phyloP scores from a whole-genome alignment of 305 asterid genomes.

The Rubia tinctorum region DNA sequence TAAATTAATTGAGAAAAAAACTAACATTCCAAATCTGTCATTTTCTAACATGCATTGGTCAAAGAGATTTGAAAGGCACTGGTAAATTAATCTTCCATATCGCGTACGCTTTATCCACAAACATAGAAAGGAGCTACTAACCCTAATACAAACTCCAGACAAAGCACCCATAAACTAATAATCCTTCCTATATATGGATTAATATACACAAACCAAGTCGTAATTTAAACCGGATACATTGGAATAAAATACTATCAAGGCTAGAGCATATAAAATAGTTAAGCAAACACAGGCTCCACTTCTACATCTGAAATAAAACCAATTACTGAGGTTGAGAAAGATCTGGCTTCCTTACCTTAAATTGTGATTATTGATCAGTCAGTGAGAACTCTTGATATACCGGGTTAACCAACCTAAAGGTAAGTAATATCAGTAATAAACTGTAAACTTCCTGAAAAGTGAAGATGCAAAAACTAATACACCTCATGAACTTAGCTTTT shows the following conservation, averaged over 20 bases:
- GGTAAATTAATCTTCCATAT: no score
- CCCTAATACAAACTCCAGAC: no score
- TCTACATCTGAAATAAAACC: background rate
- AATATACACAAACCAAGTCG: background rate
- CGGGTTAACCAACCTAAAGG: slow-evolving; percentile 79
- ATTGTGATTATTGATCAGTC: slow-evolving; percentile 85
- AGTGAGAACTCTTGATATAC: slow-evolving; percentile 88
- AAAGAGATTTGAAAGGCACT: no score
- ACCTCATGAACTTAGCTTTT: background rate
- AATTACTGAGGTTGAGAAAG: slow-evolving; percentile 7
- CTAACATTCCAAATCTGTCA: no score
- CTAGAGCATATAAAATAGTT: slow-evolving; percentile 1
- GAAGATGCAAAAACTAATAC: background rate
- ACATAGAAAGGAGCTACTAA: no score
- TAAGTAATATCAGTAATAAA: slow-evolving; percentile 21
- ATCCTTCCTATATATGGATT: no score
- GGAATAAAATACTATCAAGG: background rate
- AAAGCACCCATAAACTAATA: no score
- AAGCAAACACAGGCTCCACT: background rate
- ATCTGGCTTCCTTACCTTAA: slow-evolving; percentile 60
- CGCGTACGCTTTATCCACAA: no score
- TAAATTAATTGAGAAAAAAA: no score
- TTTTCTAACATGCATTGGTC: no score
- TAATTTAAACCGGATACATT: background rate
- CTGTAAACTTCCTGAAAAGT: background rate